Evolutionary conservation across 2,329 filamentous ascomycete genomes (phyloP).

Genomic region (Arthroderma sp.): DNA sequence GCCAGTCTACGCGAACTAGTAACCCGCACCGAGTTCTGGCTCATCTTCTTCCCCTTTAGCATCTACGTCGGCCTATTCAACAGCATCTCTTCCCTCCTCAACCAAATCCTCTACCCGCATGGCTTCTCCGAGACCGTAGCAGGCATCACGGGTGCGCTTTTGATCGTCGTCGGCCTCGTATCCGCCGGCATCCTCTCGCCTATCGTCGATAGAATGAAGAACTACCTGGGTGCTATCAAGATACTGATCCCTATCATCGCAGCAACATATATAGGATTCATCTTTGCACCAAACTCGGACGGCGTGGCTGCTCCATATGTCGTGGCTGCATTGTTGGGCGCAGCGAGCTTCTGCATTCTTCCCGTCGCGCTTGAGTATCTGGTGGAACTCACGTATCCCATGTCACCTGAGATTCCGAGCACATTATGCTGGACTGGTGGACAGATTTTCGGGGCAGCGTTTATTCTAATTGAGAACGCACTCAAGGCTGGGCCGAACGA

Average conservation of each 20-base stretch:
- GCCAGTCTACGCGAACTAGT: constrained; percentile 45
- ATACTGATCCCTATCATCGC: constrained; percentile 62
- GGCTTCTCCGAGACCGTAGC: constrained; percentile 72
- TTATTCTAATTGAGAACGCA: constrained; percentile 71
- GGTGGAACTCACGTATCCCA: constrained; percentile 75
- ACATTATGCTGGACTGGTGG: constrained; percentile 78
- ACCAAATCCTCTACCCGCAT: constrained; percentile 81
- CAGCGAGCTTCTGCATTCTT: constrained; percentile 64
- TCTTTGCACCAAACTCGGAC: constrained; percentile 61
- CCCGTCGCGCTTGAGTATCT: constrained; percentile 79
- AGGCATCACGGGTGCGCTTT: constrained; percentile 75
- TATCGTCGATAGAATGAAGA: constrained; percentile 72
- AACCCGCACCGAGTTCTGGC: constrained; percentile 59
- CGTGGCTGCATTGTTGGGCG: constrained; percentile 64
- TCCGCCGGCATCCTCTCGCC: constrained; percentile 64
- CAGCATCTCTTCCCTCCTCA: constrained; percentile 72
- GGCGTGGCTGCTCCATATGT: constrained; percentile 51
- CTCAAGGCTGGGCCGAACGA: constrained; percentile 43
- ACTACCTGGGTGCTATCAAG: constrained; percentile 62
- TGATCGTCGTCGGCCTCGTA: constrained; percentile 80
- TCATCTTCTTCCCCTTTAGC: constrained; percentile 68
- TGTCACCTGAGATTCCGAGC: constrained; percentile 72
- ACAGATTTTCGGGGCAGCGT: constrained; percentile 71
- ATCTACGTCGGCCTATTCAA: constrained; percentile 92
- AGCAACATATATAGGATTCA: constrained; percentile 60